Base-by-base conservation (phyloP, 345 rosid genomes). In the Toxicodendron radicans region DNA sequence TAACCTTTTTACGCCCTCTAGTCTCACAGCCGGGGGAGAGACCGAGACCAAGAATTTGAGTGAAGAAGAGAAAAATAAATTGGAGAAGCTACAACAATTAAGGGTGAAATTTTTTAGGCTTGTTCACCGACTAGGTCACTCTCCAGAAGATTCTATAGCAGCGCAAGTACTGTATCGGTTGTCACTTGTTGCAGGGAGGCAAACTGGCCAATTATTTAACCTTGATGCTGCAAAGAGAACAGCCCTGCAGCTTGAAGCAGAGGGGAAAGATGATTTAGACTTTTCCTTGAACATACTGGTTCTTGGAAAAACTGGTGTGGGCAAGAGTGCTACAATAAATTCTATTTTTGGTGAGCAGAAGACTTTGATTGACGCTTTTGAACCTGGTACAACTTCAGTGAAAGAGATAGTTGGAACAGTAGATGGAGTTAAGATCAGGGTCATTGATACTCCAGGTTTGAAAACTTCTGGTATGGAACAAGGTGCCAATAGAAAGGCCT, bases 291-390 rank as follows among this genome's bases (percentile, higher is more conserved):
- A 87, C 85, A 85, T 92, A 76, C 82, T 95, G 79, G 97, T 89
- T 69, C 89, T 95, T 54, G 99, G 98, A 65, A 92, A 95, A 83
- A 83, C 95, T 10, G 97, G 99, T 61, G 97, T 92, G 74, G 99
- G 98, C 10, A 95, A 95, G 79, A 95, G 99, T 79, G 95, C 99
- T 64, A 91, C 94, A 32, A 86, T 91, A 64, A 95, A 95, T 82
- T 90, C 99, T 52, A 87, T 95, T 73, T 88, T 95, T 81, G 93
- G 91, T 3, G 92, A 91, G 75, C 86, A 83, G 76, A 95, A 84
- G 79, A 78, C 93, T 6, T 70, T 63, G 64, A 84, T 89, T 79
- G 78, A 95, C 76, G 94, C 99, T 27, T 95, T 92, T 85, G 92
- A 86, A 72, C 85, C 88, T 53, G 90, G 94, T 78, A 92, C 98